Evolutionary conservation across 73 alveolate species (phyloP).

Genomic region (Paraurostyla sp.): DNA sequence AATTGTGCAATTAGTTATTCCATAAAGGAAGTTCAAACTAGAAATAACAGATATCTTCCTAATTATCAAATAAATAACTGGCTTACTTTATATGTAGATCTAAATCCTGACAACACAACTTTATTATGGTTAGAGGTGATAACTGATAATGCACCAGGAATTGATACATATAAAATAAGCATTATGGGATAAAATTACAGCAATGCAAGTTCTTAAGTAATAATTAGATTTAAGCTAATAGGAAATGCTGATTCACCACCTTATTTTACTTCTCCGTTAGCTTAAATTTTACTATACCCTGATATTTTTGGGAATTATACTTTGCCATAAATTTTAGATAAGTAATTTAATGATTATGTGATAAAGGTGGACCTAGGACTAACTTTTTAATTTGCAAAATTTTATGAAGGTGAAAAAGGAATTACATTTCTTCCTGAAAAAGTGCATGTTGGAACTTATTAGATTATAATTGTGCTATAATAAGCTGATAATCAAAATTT

Average conservation of each 20-base stretch:
- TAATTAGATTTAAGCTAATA: background rate
- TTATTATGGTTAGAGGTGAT: too few relatives aligned
- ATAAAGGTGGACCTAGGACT: background rate
- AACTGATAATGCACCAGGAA: too few relatives aligned
- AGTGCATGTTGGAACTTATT: too few relatives aligned
- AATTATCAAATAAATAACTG: too few relatives aligned
- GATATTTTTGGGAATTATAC: background rate
- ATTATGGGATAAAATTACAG: background rate
- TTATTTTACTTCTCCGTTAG: background rate
- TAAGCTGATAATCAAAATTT: too few relatives aligned
- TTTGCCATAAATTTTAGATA: background rate
- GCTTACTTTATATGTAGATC: too few relatives aligned
- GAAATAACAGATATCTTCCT: too few relatives aligned
- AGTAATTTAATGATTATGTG: background rate
- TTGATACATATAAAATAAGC: background rate
- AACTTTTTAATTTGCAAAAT: background rate
- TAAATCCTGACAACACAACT: too few relatives aligned
- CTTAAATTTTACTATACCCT: background rate
- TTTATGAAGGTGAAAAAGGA: background rate
- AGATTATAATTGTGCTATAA: too few relatives aligned
- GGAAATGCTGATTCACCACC: background rate
- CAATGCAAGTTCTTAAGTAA: background rate
- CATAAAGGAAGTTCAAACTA: too few relatives aligned
- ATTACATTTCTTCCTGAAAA: background rate
- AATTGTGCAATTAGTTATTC: too few relatives aligned